A percentile compares a stretch with the other conserved stretches of the same genome.
Evolutionary conservation across 2,329 filamentous ascomycete genomes (phyloP).

Genomic region (Lecanicillium sp.): DNA sequence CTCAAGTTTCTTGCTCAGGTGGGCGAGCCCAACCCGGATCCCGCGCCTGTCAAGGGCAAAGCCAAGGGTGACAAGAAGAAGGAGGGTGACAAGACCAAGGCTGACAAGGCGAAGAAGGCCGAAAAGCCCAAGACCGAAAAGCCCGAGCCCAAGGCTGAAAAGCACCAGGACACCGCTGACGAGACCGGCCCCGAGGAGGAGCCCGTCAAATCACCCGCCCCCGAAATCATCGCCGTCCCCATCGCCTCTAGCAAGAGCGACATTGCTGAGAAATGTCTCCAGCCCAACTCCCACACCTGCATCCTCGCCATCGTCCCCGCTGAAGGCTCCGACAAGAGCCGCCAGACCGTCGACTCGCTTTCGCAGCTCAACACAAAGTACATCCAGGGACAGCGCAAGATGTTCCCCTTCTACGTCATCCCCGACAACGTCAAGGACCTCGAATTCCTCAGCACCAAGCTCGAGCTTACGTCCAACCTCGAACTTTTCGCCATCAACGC

Average conservation of each 20-base stretch:
- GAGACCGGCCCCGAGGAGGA: constrained; percentile 14
- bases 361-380: constrained; percentile 74
- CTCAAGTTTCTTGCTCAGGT: constrained; percentile 76
- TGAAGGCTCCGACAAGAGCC: constrained; percentile 43
- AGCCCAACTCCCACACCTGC: constrained; percentile 72
- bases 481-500: constrained; percentile 79
- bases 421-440: constrained; percentile 40
- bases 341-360: constrained; percentile 56
- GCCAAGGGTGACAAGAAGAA: constrained; percentile 36
- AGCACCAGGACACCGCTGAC: constrained; percentile 32
- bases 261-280: constrained; percentile 67
- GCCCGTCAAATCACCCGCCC: constrained; percentile 19
- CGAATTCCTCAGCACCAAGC: constrained; percentile 38
- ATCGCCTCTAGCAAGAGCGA: constrained; percentile 57
- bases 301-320: constrained; percentile 67
- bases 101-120: constrained; percentile 24
- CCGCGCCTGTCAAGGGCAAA: constrained; percentile 36
- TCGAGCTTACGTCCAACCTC: constrained; percentile 56
- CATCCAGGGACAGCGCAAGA: constrained; percentile 53
- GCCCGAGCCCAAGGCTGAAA: constrained; percentile 31
- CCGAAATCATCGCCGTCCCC: constrained; percentile 54
- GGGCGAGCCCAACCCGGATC: constrained; percentile 73
- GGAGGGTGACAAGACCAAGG: constrained; percentile 35
- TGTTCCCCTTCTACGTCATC: constrained; percentile 81
- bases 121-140: constrained; percentile 34